Percentiles rank a stretch among this genome's conserved stretches.
phyloP scores from a whole-genome alignment of 768 basidiomycete genomes.

The Tulasnella sp. region DNA sequence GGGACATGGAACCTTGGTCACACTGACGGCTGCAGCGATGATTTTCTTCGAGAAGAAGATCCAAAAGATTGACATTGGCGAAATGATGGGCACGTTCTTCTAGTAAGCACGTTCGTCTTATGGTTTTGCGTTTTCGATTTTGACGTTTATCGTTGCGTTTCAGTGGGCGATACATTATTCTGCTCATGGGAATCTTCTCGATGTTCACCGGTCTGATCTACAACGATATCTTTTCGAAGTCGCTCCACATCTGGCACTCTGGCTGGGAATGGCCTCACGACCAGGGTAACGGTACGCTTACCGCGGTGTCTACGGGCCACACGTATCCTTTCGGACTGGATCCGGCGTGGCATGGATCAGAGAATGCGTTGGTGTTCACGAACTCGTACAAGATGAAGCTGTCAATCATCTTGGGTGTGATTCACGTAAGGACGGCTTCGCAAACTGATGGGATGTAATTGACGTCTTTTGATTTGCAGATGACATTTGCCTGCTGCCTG shows the following conservation, averaged over 20 bases:
- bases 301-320: conserved; percentile 46
- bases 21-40: conserved; percentile 67
- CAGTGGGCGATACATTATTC: conserved; percentile 95
- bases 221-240: conserved; percentile 97
- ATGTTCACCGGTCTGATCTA: conserved; percentile 96
- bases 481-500: conserved; percentile 95
- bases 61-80: conserved; percentile 59
- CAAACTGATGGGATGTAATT: not conserved
- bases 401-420: conserved; percentile 91
- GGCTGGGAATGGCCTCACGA: conserved; percentile 69
- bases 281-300: conserved; percentile 32
- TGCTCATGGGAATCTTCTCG: conserved; percentile 96
- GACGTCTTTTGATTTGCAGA: conserved; percentile 39
- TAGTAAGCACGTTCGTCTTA: conserved; percentile 44
- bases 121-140: conserved; percentile 8
- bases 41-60: conserved; percentile 74
- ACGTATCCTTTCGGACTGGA: conserved; percentile 93
- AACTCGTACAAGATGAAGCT: conserved; percentile 99
- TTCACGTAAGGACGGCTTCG: conserved; percentile 52
- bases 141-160: conserved; percentile 20
- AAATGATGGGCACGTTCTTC: conserved; percentile 83
- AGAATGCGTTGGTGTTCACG: conserved; percentile 83
- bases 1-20: conserved; percentile 82
- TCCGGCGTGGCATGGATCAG: conserved; percentile 87
- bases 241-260: conserved; percentile 74